Evolutionary conservation across 768 basidiomycete species (phyloP), one percentile per base, ranked within the genome.

Genomic region (Rhodotorula graminis): DNA sequence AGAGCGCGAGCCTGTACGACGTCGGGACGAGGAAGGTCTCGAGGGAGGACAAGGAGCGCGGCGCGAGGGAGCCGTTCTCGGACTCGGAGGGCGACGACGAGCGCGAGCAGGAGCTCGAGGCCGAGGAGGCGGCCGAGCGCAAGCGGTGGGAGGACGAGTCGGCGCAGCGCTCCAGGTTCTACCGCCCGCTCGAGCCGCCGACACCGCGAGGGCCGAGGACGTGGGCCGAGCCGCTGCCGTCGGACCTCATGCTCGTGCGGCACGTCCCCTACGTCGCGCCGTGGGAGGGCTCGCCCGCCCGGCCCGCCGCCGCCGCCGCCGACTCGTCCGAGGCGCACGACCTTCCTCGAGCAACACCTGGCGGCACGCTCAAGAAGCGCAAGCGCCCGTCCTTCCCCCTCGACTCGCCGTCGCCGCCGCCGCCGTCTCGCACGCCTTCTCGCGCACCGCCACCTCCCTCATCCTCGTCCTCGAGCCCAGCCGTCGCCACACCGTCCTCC

Each of bases 1-100:
- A 66, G 63, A 31, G 58, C 59, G 46, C 67, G 72, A 69, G 52
- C 55, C 29, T 73, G 52, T 73, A 58, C 40, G 67, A 69, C 15
- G 53, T 57, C 31, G 72, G 67, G 59, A 57, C 37, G 67, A 29
- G 64, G 37, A 50, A 37, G 60, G 16, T 68, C 15, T 16, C 31
- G 19, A 18, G 2, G 6, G 59, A 11, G 27, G 18, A n/a, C 27
- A 16, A 11, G 5, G 18, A n/a, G 42, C 4, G 11, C 19, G 29
- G 25, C 42, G 58, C 29, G 7, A n/a, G 71, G 23, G 71, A 68
- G 3, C 58, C 71, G 10, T 61, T 68, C 53, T 72, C 71, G 19
- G 71, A 72, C 29, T 53, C 66, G 27, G 71, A 72, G 27, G 66
- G 60, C 37, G 67, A 72, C 52, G 63, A 65, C 7, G 53, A 18